Conservation (phyloP, 768 basidiomycete genomes). For the Chlorophyllum brunneum region DNA sequence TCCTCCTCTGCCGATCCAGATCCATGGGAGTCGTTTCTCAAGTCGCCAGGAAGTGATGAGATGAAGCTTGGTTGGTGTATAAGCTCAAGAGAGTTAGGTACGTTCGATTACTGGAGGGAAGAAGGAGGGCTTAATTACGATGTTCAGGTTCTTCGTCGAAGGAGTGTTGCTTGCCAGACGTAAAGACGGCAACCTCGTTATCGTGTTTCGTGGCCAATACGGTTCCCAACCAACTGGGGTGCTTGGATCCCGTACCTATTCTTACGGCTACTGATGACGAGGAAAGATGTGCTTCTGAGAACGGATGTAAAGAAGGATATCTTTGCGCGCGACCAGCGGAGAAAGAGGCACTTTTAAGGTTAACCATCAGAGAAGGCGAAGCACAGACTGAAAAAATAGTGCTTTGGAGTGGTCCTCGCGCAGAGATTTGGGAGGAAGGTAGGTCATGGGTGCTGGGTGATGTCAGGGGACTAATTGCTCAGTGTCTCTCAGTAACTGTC, state of each 20-base stretch:
- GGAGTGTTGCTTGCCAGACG: conserved; percentile 18
- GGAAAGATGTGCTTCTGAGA: conserved; percentile 36
- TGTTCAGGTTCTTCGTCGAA: neutral
- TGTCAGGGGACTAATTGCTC: neutral
- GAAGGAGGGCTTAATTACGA: neutral
- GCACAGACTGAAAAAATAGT: conserved; percentile 35
- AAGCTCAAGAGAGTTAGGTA: conserved; percentile 6
- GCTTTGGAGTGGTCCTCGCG: conserved; percentile 69
- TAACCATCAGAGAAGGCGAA: conserved; percentile 36
- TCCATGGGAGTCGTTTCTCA: conserved; percentile 15
- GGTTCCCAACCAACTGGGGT: conserved; percentile 31
- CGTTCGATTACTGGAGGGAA: neutral
- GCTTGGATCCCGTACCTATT: conserved; percentile 54
- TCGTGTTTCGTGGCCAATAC: conserved; percentile 23
- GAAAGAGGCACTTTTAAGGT: conserved; percentile 51
- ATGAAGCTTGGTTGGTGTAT: conserved; percentile 16
- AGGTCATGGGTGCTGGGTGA: neutral
- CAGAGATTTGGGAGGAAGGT: conserved; percentile 69
- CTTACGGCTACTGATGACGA: conserved; percentile 31
- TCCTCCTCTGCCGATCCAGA: conserved; percentile 12
- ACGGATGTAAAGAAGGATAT: conserved; percentile 31
- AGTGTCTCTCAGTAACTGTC: conserved; percentile 42
- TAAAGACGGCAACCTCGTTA: conserved; percentile 37
- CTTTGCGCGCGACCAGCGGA: conserved; percentile 51
- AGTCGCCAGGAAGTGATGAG: conserved; percentile 19